Evolutionary conservation across 441 rosid genomes (phyloP).

Genomic region (Metrosideros polymorpha): DNA sequence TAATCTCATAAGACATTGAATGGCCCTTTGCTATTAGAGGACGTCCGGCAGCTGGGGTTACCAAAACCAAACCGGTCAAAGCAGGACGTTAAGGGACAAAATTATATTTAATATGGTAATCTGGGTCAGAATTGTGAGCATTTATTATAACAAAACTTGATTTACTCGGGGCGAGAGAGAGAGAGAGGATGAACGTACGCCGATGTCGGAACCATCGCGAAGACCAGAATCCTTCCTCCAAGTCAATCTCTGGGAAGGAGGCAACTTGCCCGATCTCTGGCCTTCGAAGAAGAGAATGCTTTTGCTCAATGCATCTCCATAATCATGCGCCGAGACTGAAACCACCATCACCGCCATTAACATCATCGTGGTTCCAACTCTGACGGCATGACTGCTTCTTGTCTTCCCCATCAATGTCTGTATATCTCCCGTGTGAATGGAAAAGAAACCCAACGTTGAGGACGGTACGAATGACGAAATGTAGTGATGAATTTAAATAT

Average conservation of each 20-base stretch:
- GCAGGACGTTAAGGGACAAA: too few species aligned
- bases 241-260: conserved; percentile 20
- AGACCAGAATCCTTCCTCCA: conserved; percentile 41
- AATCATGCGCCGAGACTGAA: conserved; percentile 13
- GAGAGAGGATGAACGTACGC: not conserved
- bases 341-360: not conserved
- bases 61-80: too few species aligned
- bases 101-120: too few species aligned
- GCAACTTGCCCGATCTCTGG: conserved; percentile 31
- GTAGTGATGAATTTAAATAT: not conserved
- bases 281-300: conserved; percentile 42
- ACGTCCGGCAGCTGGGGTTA: too few species aligned
- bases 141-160: not conserved
- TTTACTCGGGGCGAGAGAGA: not conserved
- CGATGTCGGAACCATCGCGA: conserved; percentile 18
- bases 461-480: not conserved
- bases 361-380: not conserved
- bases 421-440: not conserved
- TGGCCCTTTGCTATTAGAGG: too few species aligned
- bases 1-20: too few species aligned
- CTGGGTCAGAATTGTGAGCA: too few species aligned
- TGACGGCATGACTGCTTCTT: not conserved
- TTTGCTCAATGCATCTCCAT: conserved; percentile 31
- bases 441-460: not conserved
- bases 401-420: not conserved